Conservation (phyloP, 2,329 filamentous ascomycete species). For the Hypoxylon sp. region DNA sequence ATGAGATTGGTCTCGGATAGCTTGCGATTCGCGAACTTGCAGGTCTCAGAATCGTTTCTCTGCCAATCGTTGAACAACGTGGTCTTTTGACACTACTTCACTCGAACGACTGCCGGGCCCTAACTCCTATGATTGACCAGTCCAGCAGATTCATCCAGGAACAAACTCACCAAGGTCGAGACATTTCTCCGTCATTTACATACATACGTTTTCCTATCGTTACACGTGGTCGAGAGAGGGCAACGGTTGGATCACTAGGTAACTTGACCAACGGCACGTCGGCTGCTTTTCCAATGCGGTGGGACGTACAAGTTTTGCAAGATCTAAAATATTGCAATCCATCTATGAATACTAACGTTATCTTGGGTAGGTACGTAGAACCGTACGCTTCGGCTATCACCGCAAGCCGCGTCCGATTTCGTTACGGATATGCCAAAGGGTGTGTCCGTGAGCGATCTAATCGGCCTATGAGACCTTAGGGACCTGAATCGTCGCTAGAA, state of each 20-base stretch:
- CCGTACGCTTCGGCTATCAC: constrained; percentile 15
- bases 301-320: constrained; percentile 11
- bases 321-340: constrained; percentile 1
- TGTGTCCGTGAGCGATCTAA: not conserved
- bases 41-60: constrained; percentile 40
- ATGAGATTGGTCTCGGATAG: constrained; percentile 33
- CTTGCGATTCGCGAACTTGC: constrained; percentile 29
- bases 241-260: constrained; percentile 18
- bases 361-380: constrained; percentile 27
- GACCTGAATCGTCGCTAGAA: too few species aligned
- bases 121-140: not conserved
- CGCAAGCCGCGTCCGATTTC: not conserved
- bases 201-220: constrained; percentile 11
- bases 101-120: constrained; percentile 23
- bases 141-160: constrained; percentile 23
- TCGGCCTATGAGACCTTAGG: not conserved
- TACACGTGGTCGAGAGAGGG: constrained; percentile 25
- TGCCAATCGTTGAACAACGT: constrained; percentile 51
- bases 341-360: constrained; percentile 8
- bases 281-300: constrained; percentile 17
- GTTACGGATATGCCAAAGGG: not conserved
- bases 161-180: constrained; percentile 19
- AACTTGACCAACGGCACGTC: constrained; percentile 19
- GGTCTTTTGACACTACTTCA: constrained; percentile 29
- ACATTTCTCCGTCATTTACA: constrained; percentile 12